These are phyloP conservation scores for Saccharomyces pastorianus DNA, from an alignment of 1,139 yeast species.

Conservation along the genomic window DNA sequence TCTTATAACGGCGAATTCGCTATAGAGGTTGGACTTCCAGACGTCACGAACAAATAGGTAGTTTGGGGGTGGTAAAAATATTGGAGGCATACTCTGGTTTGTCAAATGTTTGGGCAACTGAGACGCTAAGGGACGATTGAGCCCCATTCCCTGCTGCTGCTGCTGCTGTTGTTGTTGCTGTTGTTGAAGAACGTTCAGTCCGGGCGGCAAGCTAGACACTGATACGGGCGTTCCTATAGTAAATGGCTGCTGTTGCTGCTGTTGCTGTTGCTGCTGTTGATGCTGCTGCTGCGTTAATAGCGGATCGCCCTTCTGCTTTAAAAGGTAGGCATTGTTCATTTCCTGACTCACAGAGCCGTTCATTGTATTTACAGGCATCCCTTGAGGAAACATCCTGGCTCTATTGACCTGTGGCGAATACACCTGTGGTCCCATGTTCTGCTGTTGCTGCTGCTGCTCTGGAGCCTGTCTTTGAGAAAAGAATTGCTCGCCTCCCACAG, in stretches of 20 bases:
- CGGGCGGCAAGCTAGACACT: conserved; percentile 7
- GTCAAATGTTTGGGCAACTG: conserved; percentile 15
- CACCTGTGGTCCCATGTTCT: neutral
- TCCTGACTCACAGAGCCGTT: neutral
- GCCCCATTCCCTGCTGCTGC: conserved; percentile 8
- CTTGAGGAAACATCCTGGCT: neutral
- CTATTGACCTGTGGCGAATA: neutral
- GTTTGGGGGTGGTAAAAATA: conserved; percentile 27
- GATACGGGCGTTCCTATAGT: conserved; percentile 18
- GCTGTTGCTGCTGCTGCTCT: neutral
- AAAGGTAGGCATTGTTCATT: neutral
- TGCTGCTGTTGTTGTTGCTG: conserved; percentile 12
- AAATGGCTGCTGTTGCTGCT: conserved; percentile 18
- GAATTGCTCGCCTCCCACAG: neutral
- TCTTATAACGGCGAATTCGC: conserved; percentile 69
- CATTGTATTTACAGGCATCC: neutral
- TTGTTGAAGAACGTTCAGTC: conserved; percentile 5
- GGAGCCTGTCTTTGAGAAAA: neutral
- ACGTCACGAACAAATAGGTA: conserved; percentile 45
- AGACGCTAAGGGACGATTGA: conserved; percentile 5
- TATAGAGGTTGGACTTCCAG: conserved; percentile 78
- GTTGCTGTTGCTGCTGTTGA: conserved; percentile 11
- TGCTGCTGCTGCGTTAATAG: neutral
- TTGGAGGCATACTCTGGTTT: conserved; percentile 13
- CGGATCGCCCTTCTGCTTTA: neutral